A percentile compares a stretch with the other conserved stretches of the same genome.
These are phyloP conservation scores for Obelidium mucronatum DNA, from an alignment of 192 early-diverging fungal species.

Conservation along the genomic window DNA sequence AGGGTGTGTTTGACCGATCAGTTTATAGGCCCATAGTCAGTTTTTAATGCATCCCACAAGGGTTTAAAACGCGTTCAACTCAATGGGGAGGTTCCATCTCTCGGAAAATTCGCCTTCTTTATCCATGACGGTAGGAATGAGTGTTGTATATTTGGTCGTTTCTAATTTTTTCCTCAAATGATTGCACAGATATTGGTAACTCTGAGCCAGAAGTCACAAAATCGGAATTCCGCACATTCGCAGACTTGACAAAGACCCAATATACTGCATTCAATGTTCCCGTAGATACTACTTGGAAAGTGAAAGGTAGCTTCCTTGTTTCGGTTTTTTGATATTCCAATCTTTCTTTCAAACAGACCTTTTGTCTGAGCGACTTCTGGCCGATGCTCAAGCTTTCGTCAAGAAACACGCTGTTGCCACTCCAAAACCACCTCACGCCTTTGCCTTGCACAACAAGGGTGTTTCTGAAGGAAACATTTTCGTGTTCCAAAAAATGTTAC, in stretches of 20 bases:
- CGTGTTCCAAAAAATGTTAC: constrained; percentile 70
- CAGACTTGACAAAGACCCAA: constrained; percentile 22
- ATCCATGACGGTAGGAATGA: constrained; percentile 64
- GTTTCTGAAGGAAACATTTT: constrained; percentile 55
- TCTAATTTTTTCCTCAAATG: background rate
- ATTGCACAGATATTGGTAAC: constrained; percentile 25
- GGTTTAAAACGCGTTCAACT: constrained; percentile 25
- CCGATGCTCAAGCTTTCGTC: constrained; percentile 31
- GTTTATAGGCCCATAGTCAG: background rate
- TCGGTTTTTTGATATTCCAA: background rate
- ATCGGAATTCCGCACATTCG: constrained; percentile 16
- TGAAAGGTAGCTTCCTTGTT: constrained; percentile 46
- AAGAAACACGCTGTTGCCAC: background rate
- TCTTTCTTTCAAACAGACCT: constrained; percentile 40
- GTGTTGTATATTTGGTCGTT: background rate
- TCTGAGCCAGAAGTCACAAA: constrained; percentile 9
- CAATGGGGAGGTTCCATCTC: constrained; percentile 48
- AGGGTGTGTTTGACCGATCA: constrained; percentile 7
- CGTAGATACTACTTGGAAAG: constrained; percentile 58
- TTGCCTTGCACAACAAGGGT: constrained; percentile 32
- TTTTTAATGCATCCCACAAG: background rate
- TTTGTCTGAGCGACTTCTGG: constrained; percentile 36
- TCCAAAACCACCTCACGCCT: constrained; percentile 41
- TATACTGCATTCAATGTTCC: constrained; percentile 34
- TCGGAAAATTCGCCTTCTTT: constrained; percentile 76